Evolutionary conservation across 495 filamentous ascomycete genomes (phyloP).

Genomic region (Penicillium salamii): DNA sequence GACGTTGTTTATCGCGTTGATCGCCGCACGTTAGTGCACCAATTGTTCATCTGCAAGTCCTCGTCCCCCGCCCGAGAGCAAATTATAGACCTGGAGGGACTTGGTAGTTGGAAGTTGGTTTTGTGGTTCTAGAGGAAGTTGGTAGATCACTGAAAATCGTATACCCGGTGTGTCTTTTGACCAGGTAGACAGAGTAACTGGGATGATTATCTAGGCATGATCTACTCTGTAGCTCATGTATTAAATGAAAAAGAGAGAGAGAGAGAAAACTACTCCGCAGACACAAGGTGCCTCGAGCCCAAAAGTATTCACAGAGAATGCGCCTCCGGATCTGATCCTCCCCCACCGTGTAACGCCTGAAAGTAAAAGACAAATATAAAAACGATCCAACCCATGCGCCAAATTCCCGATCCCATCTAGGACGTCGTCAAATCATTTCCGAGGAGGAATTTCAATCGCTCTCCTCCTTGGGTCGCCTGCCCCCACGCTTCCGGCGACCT

Average conservation of each 20-base stretch:
- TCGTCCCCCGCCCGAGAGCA: no score
- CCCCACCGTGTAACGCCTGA: slow-evolving; percentile 33
- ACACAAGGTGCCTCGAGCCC: no score
- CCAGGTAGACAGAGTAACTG: no score
- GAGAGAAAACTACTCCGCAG: no score
- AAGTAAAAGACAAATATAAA: slow-evolving; percentile 6
- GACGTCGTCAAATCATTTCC: slow-evolving; percentile 20
- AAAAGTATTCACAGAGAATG: slow-evolving; percentile 35
- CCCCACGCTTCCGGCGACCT: slow-evolving; percentile 46
- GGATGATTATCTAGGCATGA: no score
- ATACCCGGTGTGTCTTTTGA: no score
- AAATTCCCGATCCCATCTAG: slow-evolving; percentile 23
- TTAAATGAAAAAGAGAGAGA: background rate
- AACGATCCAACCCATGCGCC: slow-evolving; percentile 21
- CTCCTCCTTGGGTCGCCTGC: slow-evolving; percentile 48
- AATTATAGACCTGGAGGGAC: no score
- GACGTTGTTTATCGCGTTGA: slow-evolving; percentile 23
- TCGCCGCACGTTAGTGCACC: slow-evolving; percentile 3
- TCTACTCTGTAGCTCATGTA: background rate
- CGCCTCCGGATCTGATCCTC: slow-evolving; percentile 27
- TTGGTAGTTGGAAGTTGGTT: no score
- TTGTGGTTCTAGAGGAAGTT: no score
- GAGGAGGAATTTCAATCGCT: slow-evolving; percentile 28
- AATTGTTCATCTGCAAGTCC: no score
- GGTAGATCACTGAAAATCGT: no score